Evolutionary conservation across 2,329 filamentous ascomycete species (phyloP).

Genomic region (Purpureocillium takamizusanense): DNA sequence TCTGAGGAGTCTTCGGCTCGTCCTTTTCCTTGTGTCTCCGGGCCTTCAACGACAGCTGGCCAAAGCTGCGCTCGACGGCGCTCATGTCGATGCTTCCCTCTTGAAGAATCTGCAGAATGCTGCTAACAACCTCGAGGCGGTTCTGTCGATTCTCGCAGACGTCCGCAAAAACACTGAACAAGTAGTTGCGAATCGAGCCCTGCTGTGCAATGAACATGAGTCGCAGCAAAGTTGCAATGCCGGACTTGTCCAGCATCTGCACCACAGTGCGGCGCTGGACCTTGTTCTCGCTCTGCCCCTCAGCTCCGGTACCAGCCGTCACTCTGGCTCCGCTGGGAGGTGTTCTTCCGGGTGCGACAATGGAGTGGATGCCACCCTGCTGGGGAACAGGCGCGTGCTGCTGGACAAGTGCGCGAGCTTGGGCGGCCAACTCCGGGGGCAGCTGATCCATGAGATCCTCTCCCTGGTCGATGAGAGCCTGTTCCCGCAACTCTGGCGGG

Average conservation of each 20-base stretch:
- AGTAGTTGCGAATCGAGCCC: constrained; percentile 71
- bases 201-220: constrained; percentile 96
- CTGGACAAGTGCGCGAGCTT: constrained; percentile 64
- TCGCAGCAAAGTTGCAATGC: constrained; percentile 91
- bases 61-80: constrained; percentile 91
- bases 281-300: constrained; percentile 48
- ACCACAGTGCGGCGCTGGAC: constrained; percentile 71
- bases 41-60: constrained; percentile 82
- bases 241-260: constrained; percentile 94
- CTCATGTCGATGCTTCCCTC: constrained; percentile 90
- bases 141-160: constrained; percentile 97
- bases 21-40: constrained; percentile 65
- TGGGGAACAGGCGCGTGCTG: constrained; percentile 20
- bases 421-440: constrained; percentile 75
- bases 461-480: constrained; percentile 85
- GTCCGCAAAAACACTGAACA: constrained; percentile 82
- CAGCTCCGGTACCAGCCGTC: constrained; percentile 16
- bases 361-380: constrained; percentile 19
- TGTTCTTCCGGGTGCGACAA: constrained; percentile 19
- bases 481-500: constrained; percentile 72
- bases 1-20: constrained; percentile 68
- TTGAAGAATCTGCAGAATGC: constrained; percentile 85
- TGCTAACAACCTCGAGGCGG: constrained; percentile 85
- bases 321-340: constrained; percentile 15
- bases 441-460: constrained; percentile 78